Conservation (phyloP, 148 eudicot species). For the Polygonum aviculare region DNA sequence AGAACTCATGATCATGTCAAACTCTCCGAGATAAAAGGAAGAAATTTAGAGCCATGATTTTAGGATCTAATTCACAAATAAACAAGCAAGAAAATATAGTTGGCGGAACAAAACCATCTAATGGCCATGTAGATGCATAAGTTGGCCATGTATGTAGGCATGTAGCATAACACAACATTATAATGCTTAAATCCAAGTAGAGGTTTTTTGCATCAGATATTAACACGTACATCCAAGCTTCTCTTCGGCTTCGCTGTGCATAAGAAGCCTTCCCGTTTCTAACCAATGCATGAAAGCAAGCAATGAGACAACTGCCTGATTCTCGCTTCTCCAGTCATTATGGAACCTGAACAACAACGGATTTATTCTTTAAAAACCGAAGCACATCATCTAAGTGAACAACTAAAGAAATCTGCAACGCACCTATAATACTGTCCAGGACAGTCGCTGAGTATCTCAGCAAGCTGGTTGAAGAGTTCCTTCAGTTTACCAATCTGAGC, state of each 20-base stretch:
- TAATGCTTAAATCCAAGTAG: not conserved
- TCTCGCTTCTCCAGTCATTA: slow-evolving; percentile 90
- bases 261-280: slow-evolving; percentile 76
- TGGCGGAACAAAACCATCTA: not conserved
- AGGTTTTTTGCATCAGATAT: not conserved
- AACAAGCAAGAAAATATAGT: not conserved
- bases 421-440: slow-evolving; percentile 93
- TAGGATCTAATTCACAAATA: not conserved
- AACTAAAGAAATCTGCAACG: slow-evolving; percentile 12
- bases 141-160: not conserved
- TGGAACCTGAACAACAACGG: slow-evolving; percentile 48
- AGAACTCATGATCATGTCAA: not conserved
- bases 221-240: slow-evolving; percentile 72
- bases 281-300: slow-evolving; percentile 92
- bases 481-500: slow-evolving; percentile 54
- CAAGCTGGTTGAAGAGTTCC: slow-evolving; percentile 52
- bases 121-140: not conserved
- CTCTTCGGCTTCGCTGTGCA: slow-evolving; percentile 76
- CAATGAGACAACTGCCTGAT: slow-evolving; percentile 69
- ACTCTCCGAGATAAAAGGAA: not conserved
- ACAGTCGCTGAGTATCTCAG: slow-evolving; percentile 66
- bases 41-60: not conserved
- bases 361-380: not conserved
- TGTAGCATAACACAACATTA: not conserved
- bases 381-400: not conserved